A percentile compares a stretch with the other conserved stretches of the same genome.
Evolutionary conservation across 1,284 basidiomycete genomes (phyloP).

Genomic region (Melampsora larici-populina): DNA sequence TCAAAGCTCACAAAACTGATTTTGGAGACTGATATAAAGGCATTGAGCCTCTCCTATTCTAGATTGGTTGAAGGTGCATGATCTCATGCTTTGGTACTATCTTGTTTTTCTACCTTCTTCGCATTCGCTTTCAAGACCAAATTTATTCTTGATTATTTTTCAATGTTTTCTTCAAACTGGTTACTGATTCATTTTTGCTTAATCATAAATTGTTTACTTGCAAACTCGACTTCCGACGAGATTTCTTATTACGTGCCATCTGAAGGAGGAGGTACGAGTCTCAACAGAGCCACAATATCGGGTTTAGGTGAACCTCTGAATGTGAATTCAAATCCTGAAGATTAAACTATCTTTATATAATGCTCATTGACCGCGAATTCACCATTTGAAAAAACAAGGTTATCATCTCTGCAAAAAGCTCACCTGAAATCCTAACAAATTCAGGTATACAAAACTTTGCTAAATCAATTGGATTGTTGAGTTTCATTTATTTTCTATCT

Average conservation of each 20-base stretch:
- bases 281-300: background rate
- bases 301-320: slow-evolving; percentile 13
- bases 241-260: background rate
- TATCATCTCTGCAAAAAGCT: slow-evolving; percentile 6
- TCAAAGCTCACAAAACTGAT: too few relatives aligned
- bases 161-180: too few relatives aligned
- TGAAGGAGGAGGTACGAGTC: background rate
- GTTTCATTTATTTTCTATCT: background rate
- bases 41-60: too few relatives aligned
- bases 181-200: too few relatives aligned
- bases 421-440: background rate
- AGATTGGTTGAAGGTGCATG: too few relatives aligned
- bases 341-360: background rate
- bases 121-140: too few relatives aligned
- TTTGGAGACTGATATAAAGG: too few relatives aligned
- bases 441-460: background rate
- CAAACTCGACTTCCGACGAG: too few relatives aligned
- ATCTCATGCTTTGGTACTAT: too few relatives aligned
- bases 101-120: too few relatives aligned
- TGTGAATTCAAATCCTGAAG: background rate
- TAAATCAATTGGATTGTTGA: background rate
- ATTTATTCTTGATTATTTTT: too few relatives aligned
- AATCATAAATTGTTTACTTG: too few relatives aligned
- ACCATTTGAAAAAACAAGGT: background rate
- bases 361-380: background rate